Conservation (phyloP, 352 stramenopile genomes). For the Peronospora destructor region DNA sequence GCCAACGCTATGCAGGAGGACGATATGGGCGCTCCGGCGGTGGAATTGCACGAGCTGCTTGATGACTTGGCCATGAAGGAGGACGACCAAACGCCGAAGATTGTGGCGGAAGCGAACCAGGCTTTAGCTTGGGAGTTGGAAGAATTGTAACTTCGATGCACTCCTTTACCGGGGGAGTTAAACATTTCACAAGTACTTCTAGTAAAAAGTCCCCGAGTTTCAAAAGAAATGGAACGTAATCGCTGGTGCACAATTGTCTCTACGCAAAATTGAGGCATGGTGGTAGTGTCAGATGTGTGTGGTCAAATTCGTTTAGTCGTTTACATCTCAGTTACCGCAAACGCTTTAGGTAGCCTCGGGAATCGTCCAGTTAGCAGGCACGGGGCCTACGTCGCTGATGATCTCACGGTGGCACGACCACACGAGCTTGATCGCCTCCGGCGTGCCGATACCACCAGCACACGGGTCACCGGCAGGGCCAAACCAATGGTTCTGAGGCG, state of each 20-base stretch:
- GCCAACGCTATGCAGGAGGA: conserved; percentile 58
- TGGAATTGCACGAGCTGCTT: conserved; percentile 70
- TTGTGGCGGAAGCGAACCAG: conserved; percentile 65
- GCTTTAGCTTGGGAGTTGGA: conserved; percentile 68
- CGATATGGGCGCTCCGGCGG: conserved; percentile 38
- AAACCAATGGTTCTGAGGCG: conserved; percentile 94
- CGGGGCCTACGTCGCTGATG: conserved; percentile 88
- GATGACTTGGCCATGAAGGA: conserved; percentile 68
- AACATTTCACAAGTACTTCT: too few species aligned
- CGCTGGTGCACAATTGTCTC: background rate
- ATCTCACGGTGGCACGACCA: conserved; percentile 98
- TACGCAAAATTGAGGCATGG: conserved; percentile 8
- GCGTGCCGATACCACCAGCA: conserved; percentile 95
- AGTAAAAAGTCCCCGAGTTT: too few species aligned
- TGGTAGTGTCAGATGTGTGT: too few species aligned
- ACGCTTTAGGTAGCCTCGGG: conserved; percentile 68
- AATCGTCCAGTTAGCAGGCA: conserved; percentile 69
- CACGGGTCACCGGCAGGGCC: conserved; percentile 94
- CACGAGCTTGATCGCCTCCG: conserved; percentile 97
- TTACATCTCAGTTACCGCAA: conserved; percentile 5
- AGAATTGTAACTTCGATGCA: conserved; percentile 50
- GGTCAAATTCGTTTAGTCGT: conserved; percentile 5
- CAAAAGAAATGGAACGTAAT: background rate
- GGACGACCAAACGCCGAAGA: conserved; percentile 36
- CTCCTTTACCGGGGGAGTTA: too few species aligned